Percentiles rank a stretch among this genome's conserved stretches.
Evolutionary conservation across 495 filamentous ascomycete species (phyloP).

Genomic region (Recurvomyces mirabilis): DNA sequence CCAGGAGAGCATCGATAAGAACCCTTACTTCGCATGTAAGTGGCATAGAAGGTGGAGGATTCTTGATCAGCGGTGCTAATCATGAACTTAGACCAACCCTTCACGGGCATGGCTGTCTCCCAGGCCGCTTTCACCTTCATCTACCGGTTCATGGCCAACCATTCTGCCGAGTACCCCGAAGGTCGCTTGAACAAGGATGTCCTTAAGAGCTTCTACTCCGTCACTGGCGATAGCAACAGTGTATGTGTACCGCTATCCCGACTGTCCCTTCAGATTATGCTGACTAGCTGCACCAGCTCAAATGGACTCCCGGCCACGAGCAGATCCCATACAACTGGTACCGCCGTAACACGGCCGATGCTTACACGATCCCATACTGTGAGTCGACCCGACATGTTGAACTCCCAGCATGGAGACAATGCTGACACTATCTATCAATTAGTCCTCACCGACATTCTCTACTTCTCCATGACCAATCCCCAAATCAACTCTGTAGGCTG

Average conservation of each 20-base stretch:
- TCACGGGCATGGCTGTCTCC: slow-evolving; percentile 23
- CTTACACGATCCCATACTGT: slow-evolving; percentile 34
- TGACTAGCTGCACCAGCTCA: background rate
- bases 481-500: slow-evolving; percentile 39
- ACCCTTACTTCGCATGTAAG: slow-evolving; percentile 29
- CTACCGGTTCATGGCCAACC: slow-evolving; percentile 31
- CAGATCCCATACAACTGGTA: slow-evolving; percentile 51
- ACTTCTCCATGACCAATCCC: slow-evolving; percentile 22
- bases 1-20: slow-evolving; percentile 26
- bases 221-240: slow-evolving; percentile 21
- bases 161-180: slow-evolving; percentile 29
- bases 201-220: slow-evolving; percentile 24
- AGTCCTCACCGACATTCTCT: slow-evolving; percentile 18
- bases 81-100: slow-evolving; percentile 8
- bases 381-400: too few species aligned
- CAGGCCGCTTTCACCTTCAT: slow-evolving; percentile 25
- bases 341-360: slow-evolving; percentile 30
- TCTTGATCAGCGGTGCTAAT: slow-evolving; percentile 1
- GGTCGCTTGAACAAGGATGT: slow-evolving; percentile 25
- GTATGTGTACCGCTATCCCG: background rate
- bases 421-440: background rate
- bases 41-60: background rate
- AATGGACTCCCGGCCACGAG: slow-evolving; percentile 22
- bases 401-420: background rate
- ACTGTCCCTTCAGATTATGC: too few species aligned